Evolutionary conservation across 805 yeast genomes (phyloP), one percentile per base, ranked within the genome.

Genomic region (Geotrichum ghanense): DNA sequence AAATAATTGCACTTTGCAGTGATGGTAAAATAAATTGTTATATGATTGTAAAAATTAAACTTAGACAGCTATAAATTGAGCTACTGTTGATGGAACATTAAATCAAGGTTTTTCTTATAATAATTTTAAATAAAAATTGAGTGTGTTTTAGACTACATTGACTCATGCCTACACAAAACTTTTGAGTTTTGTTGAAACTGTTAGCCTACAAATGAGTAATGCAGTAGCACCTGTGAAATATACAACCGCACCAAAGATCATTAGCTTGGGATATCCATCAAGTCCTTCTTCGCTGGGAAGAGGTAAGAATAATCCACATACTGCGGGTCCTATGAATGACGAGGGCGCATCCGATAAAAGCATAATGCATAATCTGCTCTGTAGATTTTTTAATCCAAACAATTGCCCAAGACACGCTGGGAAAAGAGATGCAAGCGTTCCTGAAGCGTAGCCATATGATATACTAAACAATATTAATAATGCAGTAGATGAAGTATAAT

Each of bases 371-470:
- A 68, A 48, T n/a, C 67, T 54, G 1, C 67, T 59, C n/a, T 59
- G 54, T 5, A 55, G 50, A 39, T 65, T 63, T n/a, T 62, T 47
- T 35, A 58, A 48, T 3, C 65, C 64, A 50, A 62, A 65, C 20
- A 67, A 44, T 35, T 67, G 71, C 0, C 64, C 64, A 4, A 67
- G 48, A 10, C 60, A 37, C 0, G 69, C 47, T 9, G 71, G 70
- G 37, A 56, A 55, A 23, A 67, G 45, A 1, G 70, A 64, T 16
- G 66, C 60, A 19, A 60, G 59, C 14, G 55, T 56, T 2, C 69
- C 71, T 0, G 69, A 61, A 4, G 63, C 53, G 17, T 57, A 51
- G 16, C 69, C 70, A 66, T 67, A 65, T 22, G 61, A 24, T 1
- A 66, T 54, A 3, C 57, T 56, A 49, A 60, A 64, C n/a, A 60